A percentile compares a stretch with the other conserved stretches of the same genome.
Evolutionary conservation across 129 eudicot species (phyloP).

Genomic region (Flaveria sonorensis): DNA sequence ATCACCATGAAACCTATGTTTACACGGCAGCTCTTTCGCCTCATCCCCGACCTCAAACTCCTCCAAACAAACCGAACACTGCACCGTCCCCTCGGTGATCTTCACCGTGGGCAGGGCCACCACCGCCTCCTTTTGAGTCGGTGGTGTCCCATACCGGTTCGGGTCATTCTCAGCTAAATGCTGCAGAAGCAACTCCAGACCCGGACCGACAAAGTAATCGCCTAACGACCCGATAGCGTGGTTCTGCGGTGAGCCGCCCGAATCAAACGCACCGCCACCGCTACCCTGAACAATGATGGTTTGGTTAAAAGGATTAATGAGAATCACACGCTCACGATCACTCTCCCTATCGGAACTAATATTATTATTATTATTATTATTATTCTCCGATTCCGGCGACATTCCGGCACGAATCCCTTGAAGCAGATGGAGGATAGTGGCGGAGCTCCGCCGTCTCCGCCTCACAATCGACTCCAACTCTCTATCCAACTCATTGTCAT

Average conservation of each 20-base stretch:
- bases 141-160: conserved; percentile 66
- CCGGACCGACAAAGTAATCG: conserved; percentile 65
- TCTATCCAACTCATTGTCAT: conserved; percentile 37
- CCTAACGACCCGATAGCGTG: conserved; percentile 41
- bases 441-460: conserved; percentile 56
- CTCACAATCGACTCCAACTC: conserved; percentile 46
- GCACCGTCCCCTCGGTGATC: conserved; percentile 46
- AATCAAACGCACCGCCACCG: conserved; percentile 16
- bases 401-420: conserved; percentile 48
- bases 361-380: not conserved
- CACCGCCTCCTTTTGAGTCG: conserved; percentile 53
- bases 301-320: conserved; percentile 62
- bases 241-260: conserved; percentile 24
- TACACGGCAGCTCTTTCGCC: conserved; percentile 60
- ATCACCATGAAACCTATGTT: conserved; percentile 49
- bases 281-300: conserved; percentile 55
- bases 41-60: conserved; percentile 49
- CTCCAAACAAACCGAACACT: conserved; percentile 59
- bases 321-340: conserved; percentile 55
- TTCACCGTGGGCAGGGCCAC: conserved; percentile 50
- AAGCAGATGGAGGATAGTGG: conserved; percentile 58
- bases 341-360: conserved; percentile 3
- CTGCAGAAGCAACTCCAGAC: conserved; percentile 64
- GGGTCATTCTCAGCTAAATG: conserved; percentile 67
- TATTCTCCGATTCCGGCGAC: conserved; percentile 4